phyloP scores from a whole-genome alignment of 1,284 basidiomycete species.

The Vanrija sp. region DNA sequence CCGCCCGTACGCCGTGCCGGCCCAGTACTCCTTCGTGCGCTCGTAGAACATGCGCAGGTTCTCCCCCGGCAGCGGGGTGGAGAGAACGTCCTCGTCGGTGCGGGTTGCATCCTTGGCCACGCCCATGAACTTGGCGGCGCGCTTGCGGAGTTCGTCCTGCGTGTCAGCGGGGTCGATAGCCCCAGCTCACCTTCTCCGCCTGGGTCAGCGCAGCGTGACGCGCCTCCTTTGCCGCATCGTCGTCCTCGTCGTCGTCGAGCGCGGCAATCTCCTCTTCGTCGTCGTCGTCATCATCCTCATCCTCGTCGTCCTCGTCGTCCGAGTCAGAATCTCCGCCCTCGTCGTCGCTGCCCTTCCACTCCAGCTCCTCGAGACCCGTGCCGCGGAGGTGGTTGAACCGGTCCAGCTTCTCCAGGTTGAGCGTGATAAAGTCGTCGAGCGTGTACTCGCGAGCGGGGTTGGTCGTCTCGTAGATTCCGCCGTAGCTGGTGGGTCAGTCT shows the following conservation, averaged over 20 bases:
- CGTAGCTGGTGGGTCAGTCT: slow-evolving; percentile 60
- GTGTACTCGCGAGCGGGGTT: slow-evolving; percentile 68
- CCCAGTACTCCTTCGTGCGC: slow-evolving; percentile 75
- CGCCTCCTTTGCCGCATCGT: slow-evolving; percentile 24
- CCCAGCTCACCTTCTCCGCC: slow-evolving; percentile 23
- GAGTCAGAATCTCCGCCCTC: slow-evolving; percentile 52
- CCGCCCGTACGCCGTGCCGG: slow-evolving; percentile 61
- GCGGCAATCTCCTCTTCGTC: slow-evolving; percentile 35
- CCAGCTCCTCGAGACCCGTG: slow-evolving; percentile 62
- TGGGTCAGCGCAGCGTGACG: slow-evolving; percentile 23
- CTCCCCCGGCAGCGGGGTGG: slow-evolving; percentile 85
- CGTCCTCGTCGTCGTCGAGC: slow-evolving; percentile 35
- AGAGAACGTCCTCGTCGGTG: slow-evolving; percentile 68
- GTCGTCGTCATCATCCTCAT: slow-evolving; percentile 50
- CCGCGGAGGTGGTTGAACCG: slow-evolving; percentile 66
- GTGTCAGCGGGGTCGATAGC: slow-evolving; percentile 9
- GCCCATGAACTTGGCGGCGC: slow-evolving; percentile 69
- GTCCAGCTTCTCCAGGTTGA: slow-evolving; percentile 77
- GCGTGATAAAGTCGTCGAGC: slow-evolving; percentile 72
- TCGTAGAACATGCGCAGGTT: slow-evolving; percentile 80
- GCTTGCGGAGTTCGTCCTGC: slow-evolving; percentile 58
- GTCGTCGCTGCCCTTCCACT: slow-evolving; percentile 58
- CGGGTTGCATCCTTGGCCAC: slow-evolving; percentile 63
- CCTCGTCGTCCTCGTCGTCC: slow-evolving; percentile 56
- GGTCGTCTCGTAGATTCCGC: slow-evolving; percentile 77